A percentile compares a stretch with the other conserved stretches of the same genome.
Conservation (phyloP, 345 rosid species). For the Cardamine resedifolia region DNA sequence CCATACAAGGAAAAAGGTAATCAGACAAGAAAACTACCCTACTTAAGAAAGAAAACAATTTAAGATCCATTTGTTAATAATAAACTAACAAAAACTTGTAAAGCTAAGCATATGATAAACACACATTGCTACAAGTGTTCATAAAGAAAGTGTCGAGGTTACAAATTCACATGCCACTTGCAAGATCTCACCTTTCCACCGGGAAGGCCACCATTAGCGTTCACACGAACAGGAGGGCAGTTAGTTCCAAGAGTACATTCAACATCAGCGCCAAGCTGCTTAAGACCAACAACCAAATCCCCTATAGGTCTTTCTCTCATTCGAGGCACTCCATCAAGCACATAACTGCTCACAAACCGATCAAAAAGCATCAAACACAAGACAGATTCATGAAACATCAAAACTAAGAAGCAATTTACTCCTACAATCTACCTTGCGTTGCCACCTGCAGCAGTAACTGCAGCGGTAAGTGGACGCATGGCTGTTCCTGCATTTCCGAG, state of each 20-base stretch:
- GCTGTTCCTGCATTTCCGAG: slow-evolving; percentile 98
- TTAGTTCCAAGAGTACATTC: slow-evolving; percentile 70
- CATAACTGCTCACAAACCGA: slow-evolving; percentile 47
- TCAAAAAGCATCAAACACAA: background rate
- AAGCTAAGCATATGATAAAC: background rate
- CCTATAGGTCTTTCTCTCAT: slow-evolving; percentile 99
- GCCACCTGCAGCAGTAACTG: slow-evolving; percentile 90
- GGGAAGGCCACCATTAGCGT: slow-evolving; percentile 87
- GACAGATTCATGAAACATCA: background rate
- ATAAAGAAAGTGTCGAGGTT: background rate
- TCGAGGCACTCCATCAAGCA: slow-evolving; percentile 92
- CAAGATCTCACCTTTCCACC: slow-evolving; percentile 76
- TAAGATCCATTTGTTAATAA: no score
- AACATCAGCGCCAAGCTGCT: slow-evolving; percentile 92
- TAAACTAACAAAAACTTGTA: background rate
- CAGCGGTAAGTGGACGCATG: slow-evolving; percentile 95
- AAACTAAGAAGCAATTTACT: background rate
- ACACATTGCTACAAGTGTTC: background rate
- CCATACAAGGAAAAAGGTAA: background rate
- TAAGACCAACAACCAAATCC: slow-evolving; percentile 81
- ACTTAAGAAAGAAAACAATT: background rate
- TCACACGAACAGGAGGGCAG: slow-evolving; percentile 87
- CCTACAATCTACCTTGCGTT: slow-evolving; percentile 56
- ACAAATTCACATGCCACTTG: background rate
- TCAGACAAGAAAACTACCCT: background rate